Evolutionary conservation across 768 basidiomycete species (phyloP).

Genomic region (Pulveroboletus sp.): DNA sequence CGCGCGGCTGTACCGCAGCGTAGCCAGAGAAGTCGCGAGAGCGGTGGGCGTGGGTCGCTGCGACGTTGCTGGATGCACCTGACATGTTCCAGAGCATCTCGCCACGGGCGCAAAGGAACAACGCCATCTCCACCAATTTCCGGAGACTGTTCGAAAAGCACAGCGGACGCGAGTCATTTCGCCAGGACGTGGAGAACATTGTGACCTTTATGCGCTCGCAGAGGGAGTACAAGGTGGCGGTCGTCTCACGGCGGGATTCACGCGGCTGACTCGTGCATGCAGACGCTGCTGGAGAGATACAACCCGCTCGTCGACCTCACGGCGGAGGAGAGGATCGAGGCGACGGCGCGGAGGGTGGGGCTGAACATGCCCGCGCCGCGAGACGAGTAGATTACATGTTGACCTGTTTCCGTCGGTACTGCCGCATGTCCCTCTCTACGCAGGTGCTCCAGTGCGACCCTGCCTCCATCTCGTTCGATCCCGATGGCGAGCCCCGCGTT

Average conservation of each 20-base stretch:
- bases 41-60: conserved; percentile 13
- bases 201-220: conserved; percentile 69
- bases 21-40: conserved; percentile 30
- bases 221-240: conserved; percentile 70
- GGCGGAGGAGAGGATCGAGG: conserved; percentile 72
- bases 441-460: conserved; percentile 61
- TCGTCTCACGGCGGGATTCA: conserved; percentile 13
- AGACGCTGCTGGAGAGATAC: conserved; percentile 82
- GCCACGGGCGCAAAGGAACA: conserved; percentile 37
- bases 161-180: conserved; percentile 28
- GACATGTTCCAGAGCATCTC: conserved; percentile 34
- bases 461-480: conserved; percentile 52
- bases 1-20: conserved; percentile 26
- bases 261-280: neutral
- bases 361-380: conserved; percentile 68
- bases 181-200: conserved; percentile 53
- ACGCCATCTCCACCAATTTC: conserved; percentile 45
- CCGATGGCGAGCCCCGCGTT: conserved; percentile 45
- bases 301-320: conserved; percentile 82
- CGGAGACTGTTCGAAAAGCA: conserved; percentile 49
- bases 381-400: conserved; percentile 8
- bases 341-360: conserved; percentile 84
- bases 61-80: neutral
- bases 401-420: conserved; percentile 4
- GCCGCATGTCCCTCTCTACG: conserved; percentile 21